Conservation (phyloP, 192 early-diverging fungal genomes). For the Backusella morwellensis region DNA sequence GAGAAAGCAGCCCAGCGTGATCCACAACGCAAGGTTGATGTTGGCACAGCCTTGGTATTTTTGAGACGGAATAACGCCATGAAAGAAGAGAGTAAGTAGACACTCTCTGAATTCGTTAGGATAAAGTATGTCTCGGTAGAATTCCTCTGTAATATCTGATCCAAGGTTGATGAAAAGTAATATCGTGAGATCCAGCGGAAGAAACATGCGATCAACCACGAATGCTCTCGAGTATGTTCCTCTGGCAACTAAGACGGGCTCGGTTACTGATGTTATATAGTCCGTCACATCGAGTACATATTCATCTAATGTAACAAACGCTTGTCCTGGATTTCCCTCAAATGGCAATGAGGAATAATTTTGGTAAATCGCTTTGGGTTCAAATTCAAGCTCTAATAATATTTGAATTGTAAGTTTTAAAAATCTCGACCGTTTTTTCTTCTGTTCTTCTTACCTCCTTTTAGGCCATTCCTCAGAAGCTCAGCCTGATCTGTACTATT, state of each 20-base stretch:
- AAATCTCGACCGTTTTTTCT: background rate
- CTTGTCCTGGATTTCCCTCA: background rate
- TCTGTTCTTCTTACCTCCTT: background rate
- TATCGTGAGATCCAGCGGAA: constrained; percentile 26
- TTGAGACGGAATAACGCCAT: constrained; percentile 14
- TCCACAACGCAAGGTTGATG: constrained; percentile 28
- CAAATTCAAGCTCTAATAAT: constrained; percentile 19
- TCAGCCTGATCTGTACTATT: background rate
- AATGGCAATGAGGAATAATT: constrained; percentile 21
- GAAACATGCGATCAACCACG: constrained; percentile 30
- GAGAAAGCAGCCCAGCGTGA: constrained; percentile 20
- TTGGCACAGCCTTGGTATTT: constrained; percentile 20
- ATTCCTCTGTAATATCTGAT: constrained; percentile 26
- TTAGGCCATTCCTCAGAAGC: background rate
- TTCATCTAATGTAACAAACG: constrained; percentile 21
- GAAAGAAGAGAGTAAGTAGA: constrained; percentile 26
- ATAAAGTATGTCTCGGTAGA: constrained; percentile 12
- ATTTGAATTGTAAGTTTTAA: background rate
- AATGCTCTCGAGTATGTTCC: constrained; percentile 17
- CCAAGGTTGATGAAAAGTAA: constrained; percentile 28
- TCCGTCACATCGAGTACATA: constrained; percentile 39
- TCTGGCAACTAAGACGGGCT: constrained; percentile 15
- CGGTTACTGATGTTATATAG: constrained; percentile 24
- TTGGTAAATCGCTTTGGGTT: background rate
- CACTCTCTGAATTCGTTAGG: constrained; percentile 15